Evolutionary conservation across 192 early-diverging fungal species (phyloP).

Genomic region (Paraglomus brasilianum): DNA sequence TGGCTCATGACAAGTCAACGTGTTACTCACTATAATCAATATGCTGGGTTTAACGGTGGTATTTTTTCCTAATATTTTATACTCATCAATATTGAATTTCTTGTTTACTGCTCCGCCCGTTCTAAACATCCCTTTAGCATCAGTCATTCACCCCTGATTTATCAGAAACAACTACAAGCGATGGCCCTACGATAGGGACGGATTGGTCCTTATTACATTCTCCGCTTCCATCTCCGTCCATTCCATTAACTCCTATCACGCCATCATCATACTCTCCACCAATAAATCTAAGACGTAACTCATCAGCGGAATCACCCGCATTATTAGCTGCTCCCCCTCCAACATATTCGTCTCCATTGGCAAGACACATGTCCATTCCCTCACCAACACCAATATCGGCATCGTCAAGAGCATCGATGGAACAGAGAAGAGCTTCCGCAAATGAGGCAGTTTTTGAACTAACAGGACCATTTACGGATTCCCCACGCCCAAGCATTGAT

Average conservation of each 20-base stretch:
- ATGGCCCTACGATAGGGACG: conserved; percentile 3
- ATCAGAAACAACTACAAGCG: conserved; percentile 12
- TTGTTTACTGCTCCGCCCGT: neutral
- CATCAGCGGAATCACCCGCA: neutral
- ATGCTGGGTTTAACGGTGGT: neutral
- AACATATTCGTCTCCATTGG: conserved; percentile 17
- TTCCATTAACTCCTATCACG: conserved; percentile 22
- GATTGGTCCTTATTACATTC: conserved; percentile 28
- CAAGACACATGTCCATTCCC: conserved; percentile 9
- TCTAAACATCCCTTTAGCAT: conserved; percentile 1
- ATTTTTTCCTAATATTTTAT: neutral
- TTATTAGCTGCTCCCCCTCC: conserved; percentile 3
- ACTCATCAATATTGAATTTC: neutral
- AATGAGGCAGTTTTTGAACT: conserved; percentile 30
- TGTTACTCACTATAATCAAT: neutral
- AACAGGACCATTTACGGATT: conserved; percentile 10
- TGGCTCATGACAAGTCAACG: too few species aligned
- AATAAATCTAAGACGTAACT: neutral
- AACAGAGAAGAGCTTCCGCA: conserved; percentile 28
- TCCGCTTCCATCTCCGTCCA: conserved; percentile 27
- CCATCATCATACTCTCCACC: conserved; percentile 5
- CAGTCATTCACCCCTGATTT: conserved; percentile 18
- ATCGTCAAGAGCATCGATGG: conserved; percentile 3
- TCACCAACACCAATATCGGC: neutral
- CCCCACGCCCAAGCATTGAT: conserved; percentile 24